Conservation (phyloP, 306 rosid genomes). For the Lupinus albus region DNA sequence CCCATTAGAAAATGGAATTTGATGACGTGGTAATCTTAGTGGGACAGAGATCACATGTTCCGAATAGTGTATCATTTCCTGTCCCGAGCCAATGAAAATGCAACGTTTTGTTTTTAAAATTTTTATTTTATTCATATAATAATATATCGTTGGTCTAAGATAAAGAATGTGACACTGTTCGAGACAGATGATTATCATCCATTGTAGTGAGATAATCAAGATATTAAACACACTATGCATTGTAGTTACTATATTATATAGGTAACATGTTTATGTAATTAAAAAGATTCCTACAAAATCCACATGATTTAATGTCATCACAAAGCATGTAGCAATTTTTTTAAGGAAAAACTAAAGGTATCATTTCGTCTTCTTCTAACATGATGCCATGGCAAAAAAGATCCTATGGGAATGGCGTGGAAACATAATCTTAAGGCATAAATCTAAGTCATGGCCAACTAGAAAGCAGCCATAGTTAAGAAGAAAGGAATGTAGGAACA, state of each 20-base stretch:
- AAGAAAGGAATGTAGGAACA: conserved; percentile 44
- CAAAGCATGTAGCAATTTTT: conserved; percentile 42
- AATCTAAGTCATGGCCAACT: conserved; percentile 44
- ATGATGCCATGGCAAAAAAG: conserved; percentile 11
- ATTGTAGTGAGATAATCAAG: conserved; percentile 38
- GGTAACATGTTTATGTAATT: conserved; percentile 37
- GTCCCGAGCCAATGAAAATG: too few relatives aligned
- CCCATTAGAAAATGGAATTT: conserved; percentile 34
- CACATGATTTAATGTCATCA: conserved; percentile 34
- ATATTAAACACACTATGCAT: conserved; percentile 36
- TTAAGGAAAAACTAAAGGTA: conserved; percentile 34
- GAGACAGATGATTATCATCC: too few relatives aligned
- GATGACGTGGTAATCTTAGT: conserved; percentile 35
- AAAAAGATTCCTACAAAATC: conserved; percentile 36
- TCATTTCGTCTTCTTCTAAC: conserved; percentile 27
- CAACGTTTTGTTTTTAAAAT: too few relatives aligned
- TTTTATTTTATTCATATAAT: too few relatives aligned
- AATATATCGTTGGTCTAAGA: too few relatives aligned
- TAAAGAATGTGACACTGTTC: too few relatives aligned
- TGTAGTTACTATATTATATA: too few relatives aligned
- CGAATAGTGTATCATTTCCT: too few relatives aligned
- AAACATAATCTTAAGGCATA: conserved; percentile 50
- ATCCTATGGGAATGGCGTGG: conserved; percentile 41
- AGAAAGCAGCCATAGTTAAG: conserved; percentile 44
- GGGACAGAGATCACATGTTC: too few relatives aligned